Evolutionary conservation across 208 protist genomes (phyloP), one percentile per base, ranked within the genome.

Genomic region (Angomonas ambiguus): DNA sequence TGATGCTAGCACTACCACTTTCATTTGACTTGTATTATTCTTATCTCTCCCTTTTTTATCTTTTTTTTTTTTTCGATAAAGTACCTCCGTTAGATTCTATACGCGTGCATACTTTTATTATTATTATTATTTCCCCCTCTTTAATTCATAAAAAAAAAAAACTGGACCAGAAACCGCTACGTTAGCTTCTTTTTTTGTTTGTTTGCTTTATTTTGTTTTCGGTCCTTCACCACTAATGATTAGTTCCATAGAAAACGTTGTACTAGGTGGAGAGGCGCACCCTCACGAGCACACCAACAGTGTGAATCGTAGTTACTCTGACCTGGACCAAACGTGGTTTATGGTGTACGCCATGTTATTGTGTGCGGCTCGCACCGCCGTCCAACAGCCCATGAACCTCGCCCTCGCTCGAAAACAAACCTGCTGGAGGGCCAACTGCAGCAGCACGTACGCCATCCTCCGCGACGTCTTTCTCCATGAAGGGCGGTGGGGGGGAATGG

Each of bases 331-430:
- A 24, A 64, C 49, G 20, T 34, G 59, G 28, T 94, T 92, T 67
- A 30, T 90, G 10, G 35, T 57, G 22, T 88, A 86, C 67, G 80
- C 81, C 56, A 83, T 86, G 18, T 51, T 48, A 18, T 70, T 94
- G 25, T 94, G 88, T 60, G 82, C 80, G 27, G 22, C 83, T 20
- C 82, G 88, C 33, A 94, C 85, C 22, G 82, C 81, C 0, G 24
- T 81, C 35, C 88, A 94, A 83, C 88, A 94, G 51, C 88, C 88
- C 1, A 74, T 94, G 8, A 94, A 88, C 70, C 41, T 94, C 3
- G 88, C 88, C 41, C 76, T 94, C 10, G 81, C 85, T 0, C 77
- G 88, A 27, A 83, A 94, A 65, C 88, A 94, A 64, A 92, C 85
- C 20, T 85, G 62, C 51, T 32, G 38, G 28, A 59, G 28, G 28